These are phyloP conservation scores for Ogataea nakhonphanomensis DNA, from an alignment of 805 yeast genomes.

Conservation along the genomic window DNA sequence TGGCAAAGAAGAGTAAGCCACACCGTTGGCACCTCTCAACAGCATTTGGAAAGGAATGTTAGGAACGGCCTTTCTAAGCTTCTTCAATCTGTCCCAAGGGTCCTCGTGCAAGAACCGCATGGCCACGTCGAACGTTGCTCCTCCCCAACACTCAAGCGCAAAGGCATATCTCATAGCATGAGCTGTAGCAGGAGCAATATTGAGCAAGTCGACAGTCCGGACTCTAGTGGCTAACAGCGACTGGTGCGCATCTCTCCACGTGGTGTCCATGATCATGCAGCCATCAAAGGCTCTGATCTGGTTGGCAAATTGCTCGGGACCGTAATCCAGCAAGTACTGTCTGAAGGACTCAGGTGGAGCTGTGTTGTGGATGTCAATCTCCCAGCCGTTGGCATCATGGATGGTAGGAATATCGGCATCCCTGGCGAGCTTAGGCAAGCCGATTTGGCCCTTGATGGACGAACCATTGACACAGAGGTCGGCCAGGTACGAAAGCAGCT, in stretches of 20 bases:
- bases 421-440: constrained; percentile 75
- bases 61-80: constrained; percentile 86
- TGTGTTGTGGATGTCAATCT: constrained; percentile 45
- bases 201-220: constrained; percentile 85
- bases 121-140: constrained; percentile 98
- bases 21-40: constrained; percentile 98
- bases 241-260: constrained; percentile 99
- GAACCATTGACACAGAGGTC: constrained; percentile 96
- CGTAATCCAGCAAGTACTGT: constrained; percentile 75
- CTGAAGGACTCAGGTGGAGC: constrained; percentile 86
- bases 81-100: constrained; percentile 96
- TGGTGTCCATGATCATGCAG: constrained; percentile 93
- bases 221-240: constrained; percentile 96
- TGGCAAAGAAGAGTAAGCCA: constrained; percentile 95
- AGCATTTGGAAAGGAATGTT: constrained; percentile 99
- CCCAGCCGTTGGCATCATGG: constrained; percentile 57
- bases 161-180: constrained; percentile 87
- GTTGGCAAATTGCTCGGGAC: constrained; percentile 87
- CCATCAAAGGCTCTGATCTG: constrained; percentile 83
- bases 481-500: constrained; percentile 84
- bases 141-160: constrained; percentile 99
- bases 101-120: constrained; percentile 98
- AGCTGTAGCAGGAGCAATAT: constrained; percentile 93
- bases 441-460: constrained; percentile 92
- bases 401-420: constrained; percentile 76